phyloP scores from a whole-genome alignment of 2,329 filamentous ascomycete species.

The Aspergillus sp. region DNA sequence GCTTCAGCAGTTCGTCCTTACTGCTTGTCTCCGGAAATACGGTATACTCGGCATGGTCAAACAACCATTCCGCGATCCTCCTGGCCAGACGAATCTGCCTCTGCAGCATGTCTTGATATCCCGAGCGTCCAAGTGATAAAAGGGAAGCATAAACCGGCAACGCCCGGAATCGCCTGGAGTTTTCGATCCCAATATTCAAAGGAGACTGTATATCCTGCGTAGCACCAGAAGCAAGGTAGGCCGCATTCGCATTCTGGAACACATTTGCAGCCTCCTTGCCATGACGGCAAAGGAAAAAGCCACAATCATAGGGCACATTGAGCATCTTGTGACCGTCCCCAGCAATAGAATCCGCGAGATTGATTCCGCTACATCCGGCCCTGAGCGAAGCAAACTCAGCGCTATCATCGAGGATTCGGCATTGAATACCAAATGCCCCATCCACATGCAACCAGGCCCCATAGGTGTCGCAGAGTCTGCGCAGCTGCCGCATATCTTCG shows the following conservation, averaged over 20 bases:
- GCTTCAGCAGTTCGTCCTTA: constrained; percentile 41
- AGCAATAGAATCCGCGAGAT: constrained; percentile 80
- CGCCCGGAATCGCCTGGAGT: constrained; percentile 83
- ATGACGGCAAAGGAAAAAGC: constrained; percentile 75
- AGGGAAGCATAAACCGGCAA: constrained; percentile 82
- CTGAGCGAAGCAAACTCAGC: constrained; percentile 52
- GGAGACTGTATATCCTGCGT: constrained; percentile 61
- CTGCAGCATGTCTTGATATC: constrained; percentile 62
- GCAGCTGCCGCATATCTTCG: constrained; percentile 56
- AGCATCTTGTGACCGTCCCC: constrained; percentile 87
- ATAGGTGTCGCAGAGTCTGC: constrained; percentile 64
- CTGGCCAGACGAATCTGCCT: constrained; percentile 67
- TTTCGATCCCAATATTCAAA: constrained; percentile 80
- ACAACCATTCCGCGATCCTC: constrained; percentile 57
- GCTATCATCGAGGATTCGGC: constrained; percentile 54
- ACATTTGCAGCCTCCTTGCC: constrained; percentile 53
- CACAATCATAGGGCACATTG: constrained; percentile 90
- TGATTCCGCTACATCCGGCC: constrained; percentile 55
- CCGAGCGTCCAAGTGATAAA: constrained; percentile 62
- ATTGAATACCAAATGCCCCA: constrained; percentile 83
- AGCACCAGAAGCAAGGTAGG: constrained; percentile 56
- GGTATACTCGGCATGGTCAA: constrained; percentile 56
- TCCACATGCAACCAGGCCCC: constrained; percentile 85
- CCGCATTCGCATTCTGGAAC: constrained; percentile 79
- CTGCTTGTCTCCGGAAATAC: constrained; percentile 49